Evolutionary conservation across 1,284 basidiomycete species (phyloP), one percentile per base, ranked within the genome.

Genomic region (Kwoniella shivajii): DNA sequence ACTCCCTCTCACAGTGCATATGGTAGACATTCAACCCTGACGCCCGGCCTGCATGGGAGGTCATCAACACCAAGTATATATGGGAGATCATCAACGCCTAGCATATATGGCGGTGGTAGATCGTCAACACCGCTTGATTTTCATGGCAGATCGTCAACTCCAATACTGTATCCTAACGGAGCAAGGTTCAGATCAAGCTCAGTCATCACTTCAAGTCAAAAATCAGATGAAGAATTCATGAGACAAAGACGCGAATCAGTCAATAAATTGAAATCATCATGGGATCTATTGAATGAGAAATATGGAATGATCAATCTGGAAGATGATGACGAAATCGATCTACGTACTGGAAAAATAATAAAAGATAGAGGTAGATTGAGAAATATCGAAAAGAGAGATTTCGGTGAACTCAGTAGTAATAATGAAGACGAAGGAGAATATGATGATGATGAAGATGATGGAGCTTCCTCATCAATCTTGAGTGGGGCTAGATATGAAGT

Each of bases 261-360:
- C 4, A 33, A 50, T n/a, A 56, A 57, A 37, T 52, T 71, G 13
- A 54, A 58, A 13, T 54, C 55, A 4, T 58, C 61, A 0, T 78
- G 74, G 73, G 68, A 74, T 26, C 45, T 58, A 14, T 65, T 79
- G 46, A 59, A 64, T 4, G 64, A 69, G 20, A 73, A 72, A 56
- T 78, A 77, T 57, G 65, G 66, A 13, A 52, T 56, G 16, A 55
- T 77, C 6, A 56, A 54, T 7, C 60, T 64, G 6, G 74, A 75
- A 34, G 77, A 78, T 3, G 78, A 77, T 57, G 77, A 78, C 54
- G 77, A 78, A 56, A 65, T 78, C 24, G 76, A 79, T 57, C 44
- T 78, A 20, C 20, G 36, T 0, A 72, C 68, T 0, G 69, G 68
- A 18, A 43, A 61, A 27, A 64, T 77, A 1, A 52, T 68, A 0